Evolutionary conservation across 495 filamentous ascomycete genomes (phyloP), one percentile per base, ranked within the genome.

Genomic region (Chaetomium tenue): DNA sequence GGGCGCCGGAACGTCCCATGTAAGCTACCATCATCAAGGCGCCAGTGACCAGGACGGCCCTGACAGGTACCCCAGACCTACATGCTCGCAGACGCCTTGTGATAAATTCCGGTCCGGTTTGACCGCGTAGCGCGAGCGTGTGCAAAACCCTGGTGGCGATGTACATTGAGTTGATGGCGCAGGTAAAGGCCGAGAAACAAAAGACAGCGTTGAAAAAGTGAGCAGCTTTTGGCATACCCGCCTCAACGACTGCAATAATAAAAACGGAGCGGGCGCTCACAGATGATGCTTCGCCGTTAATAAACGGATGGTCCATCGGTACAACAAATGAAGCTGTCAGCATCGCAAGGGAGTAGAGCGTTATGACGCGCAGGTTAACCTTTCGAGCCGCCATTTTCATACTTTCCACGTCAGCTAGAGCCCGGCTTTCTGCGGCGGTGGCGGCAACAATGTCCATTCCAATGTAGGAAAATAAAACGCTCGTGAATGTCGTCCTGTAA

Each of bases 351-450:
- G 72, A 60, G 65, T 83, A 83, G 2, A 83, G 65, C 9, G 76
- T 69, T 54, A 80, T 73, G 53, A 83, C 76, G 16, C 81, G 78
- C 13, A 82, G 58, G 23, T 72, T 75, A 51, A 80, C 76, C 60
- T 83, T 83, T 55, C 78, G 72, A 9, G 78, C 77, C 1, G 78
- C 79, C 68, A 83, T 76, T 58, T 83, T 83, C 71, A 83, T 79
- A 39, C 74, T 79, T 64, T 83, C 81, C 1, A 74, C 73, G 50
- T 77, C 72, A n/a, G 76, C 68, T 0, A 82, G 73, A 13, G 76
- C 69, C 57, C 75, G 75, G 63, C 76, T 82, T 65, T 83, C 81
- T 6, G 81, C 72, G 5, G 78, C 81, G 0, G 80, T 82, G 15
- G 78, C 76, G 7, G 77, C 72, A 18, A 79, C 69, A 23, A 76